These are phyloP conservation scores for Phlyctochytrium planicorne DNA, from an alignment of 192 early-diverging fungal species.

Conservation along the genomic window DNA sequence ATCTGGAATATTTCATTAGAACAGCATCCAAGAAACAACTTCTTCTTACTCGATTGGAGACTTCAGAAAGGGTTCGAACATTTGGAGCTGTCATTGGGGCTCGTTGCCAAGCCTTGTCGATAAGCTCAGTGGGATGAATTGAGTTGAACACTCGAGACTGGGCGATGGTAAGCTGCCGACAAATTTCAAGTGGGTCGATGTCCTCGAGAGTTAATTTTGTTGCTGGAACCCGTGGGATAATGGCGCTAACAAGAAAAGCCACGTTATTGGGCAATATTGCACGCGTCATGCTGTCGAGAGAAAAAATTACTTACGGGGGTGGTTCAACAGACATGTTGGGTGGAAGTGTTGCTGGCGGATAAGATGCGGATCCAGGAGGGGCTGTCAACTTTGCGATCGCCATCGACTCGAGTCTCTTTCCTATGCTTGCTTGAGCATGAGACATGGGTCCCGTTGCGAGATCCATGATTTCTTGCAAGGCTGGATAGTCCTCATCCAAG, in stretches of 20 bases:
- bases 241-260: too few species aligned
- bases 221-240: neutral
- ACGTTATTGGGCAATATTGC: too few species aligned
- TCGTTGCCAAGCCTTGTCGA: neutral
- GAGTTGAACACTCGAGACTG: neutral
- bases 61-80: neutral
- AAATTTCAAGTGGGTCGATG: neutral
- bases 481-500: neutral
- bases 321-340: conserved; percentile 1
- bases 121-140: neutral
- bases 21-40: neutral
- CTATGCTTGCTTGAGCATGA: neutral
- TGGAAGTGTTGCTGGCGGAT: neutral
- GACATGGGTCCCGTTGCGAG: neutral
- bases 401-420: neutral
- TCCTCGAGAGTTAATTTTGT: neutral
- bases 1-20: too few species aligned
- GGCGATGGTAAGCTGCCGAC: neutral
- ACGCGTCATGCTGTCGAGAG: too few species aligned
- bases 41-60: neutral
- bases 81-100: neutral
- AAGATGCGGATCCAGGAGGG: neutral
- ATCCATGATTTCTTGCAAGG: neutral
- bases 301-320: too few species aligned
- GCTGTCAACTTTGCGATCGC: neutral